Evolutionary conservation across 2,329 filamentous ascomycete species (phyloP).

Genomic region (Chlorencoelia australis): DNA sequence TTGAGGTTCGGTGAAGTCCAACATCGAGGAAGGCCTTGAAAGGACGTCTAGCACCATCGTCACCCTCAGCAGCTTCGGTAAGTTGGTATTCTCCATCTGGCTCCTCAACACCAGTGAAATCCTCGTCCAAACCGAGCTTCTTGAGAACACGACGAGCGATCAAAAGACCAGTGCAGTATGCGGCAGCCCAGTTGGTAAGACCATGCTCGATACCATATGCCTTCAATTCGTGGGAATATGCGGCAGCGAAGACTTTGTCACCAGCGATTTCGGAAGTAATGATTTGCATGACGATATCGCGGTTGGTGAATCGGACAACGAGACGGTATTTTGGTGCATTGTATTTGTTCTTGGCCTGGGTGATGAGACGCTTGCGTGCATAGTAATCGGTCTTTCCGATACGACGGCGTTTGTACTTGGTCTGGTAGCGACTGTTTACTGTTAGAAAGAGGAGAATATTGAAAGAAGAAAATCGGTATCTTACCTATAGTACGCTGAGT

Average conservation of each 20-base stretch:
- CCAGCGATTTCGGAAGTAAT: conserved; percentile 91
- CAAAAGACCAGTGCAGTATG: conserved; percentile 93
- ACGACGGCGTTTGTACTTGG: conserved; percentile 98
- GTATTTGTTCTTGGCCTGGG: conserved; percentile 99
- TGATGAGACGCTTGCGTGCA: conserved; percentile 97
- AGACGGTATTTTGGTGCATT: conserved; percentile 99
- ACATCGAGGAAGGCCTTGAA: conserved; percentile 99
- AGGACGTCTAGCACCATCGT: conserved; percentile 84
- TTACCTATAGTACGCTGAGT: conserved; percentile 97
- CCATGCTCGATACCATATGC: conserved; percentile 97
- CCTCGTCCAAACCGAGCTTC: conserved; percentile 92
- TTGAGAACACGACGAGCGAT: conserved; percentile 92
- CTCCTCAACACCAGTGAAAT: conserved; percentile 95
- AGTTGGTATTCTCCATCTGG: conserved; percentile 90
- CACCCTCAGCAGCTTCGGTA: conserved; percentile 89
- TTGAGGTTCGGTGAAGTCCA: conserved; percentile 93
- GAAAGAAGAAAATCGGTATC: conserved; percentile 29
- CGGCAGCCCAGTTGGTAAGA: conserved; percentile 98
- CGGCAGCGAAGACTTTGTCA: conserved; percentile 90
- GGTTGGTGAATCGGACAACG: conserved; percentile 98
- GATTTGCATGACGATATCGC: conserved; percentile 98
- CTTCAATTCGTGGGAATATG: conserved; percentile 96
- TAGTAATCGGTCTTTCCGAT: conserved; percentile 99
- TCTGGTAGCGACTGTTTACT: conserved; percentile 79
- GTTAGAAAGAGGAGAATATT: conserved; percentile 15